These are phyloP conservation scores for Tetrastigma voinierianum DNA, from an alignment of 164 flowering plant genomes.

Conservation along the genomic window DNA sequence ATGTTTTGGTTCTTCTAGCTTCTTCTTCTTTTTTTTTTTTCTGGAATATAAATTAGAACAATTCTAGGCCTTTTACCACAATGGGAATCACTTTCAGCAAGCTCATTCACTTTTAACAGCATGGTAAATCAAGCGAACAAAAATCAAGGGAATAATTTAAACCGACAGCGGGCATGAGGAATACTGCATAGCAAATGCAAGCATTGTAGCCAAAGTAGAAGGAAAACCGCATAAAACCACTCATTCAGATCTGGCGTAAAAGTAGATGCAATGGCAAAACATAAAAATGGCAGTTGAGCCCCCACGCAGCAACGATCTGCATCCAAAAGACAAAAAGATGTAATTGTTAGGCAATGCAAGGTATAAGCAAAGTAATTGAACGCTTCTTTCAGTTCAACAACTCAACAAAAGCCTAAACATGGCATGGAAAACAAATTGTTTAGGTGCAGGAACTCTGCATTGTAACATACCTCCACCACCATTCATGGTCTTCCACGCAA, in stretches of 20 bases:
- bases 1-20: too few species aligned
- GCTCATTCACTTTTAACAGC: constrained; percentile 64
- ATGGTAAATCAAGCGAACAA: constrained; percentile 53
- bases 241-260: constrained; percentile 66
- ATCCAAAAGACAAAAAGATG: constrained; percentile 15
- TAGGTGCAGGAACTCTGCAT: neutral
- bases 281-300: constrained; percentile 75
- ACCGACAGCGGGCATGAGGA: constrained; percentile 71
- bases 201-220: constrained; percentile 79
- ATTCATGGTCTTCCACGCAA: constrained; percentile 67
- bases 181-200: constrained; percentile 72
- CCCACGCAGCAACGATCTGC: constrained; percentile 73
- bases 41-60: too few species aligned
- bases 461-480: constrained; percentile 91
- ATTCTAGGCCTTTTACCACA: too few species aligned
- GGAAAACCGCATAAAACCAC: constrained; percentile 58
- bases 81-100: neutral
- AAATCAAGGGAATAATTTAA: constrained; percentile 56
- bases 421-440: neutral
- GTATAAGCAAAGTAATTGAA: too few species aligned
- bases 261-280: constrained; percentile 62
- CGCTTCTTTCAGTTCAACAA: too few species aligned
- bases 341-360: neutral
- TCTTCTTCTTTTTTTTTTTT: too few species aligned
- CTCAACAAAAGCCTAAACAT: too few species aligned